Evolutionary conservation across 2,329 filamentous ascomycete genomes (phyloP).

Genomic region (Pseudogymnoascus sp.): DNA sequence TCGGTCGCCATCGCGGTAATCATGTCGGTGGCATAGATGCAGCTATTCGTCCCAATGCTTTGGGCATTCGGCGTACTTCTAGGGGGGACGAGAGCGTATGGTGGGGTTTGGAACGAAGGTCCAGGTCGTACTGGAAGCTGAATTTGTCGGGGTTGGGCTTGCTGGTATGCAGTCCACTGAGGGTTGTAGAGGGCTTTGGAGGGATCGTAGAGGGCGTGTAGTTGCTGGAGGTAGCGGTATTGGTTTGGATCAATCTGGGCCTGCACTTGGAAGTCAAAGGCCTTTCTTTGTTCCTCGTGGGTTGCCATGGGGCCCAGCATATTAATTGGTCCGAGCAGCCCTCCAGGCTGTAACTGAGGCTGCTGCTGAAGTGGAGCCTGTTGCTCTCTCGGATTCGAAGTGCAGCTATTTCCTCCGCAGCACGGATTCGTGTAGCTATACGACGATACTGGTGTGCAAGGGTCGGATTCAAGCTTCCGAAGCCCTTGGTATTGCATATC

Average conservation of each 20-base stretch:
- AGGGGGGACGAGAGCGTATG: neutral
- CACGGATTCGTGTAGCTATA: neutral
- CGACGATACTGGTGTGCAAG: neutral
- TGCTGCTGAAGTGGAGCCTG: neutral
- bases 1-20: slow-evolving; percentile 36
- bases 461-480: neutral
- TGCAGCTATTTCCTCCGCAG: neutral
- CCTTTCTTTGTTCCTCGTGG: slow-evolving; percentile 3
- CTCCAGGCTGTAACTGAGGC: neutral
- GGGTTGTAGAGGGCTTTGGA: neutral
- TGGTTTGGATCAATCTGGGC: neutral
- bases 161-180: neutral
- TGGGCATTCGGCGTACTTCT: neutral
- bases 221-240: neutral
- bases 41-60: slow-evolving; percentile 19
- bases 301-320: neutral
- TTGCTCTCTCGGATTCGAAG: neutral
- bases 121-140: neutral
- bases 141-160: neutral
- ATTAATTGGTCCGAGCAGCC: neutral
- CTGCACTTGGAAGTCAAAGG: neutral
- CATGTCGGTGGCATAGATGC: slow-evolving; percentile 35
- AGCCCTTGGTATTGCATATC: neutral
- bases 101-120: neutral
- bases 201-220: neutral